Percentiles rank a stretch among this genome's conserved stretches.
These are phyloP conservation scores for Helianthus annuus DNA, from an alignment of 129 eudicot species.

Conservation along the genomic window HanXRQr2.0-SUNRISE NC_035449.2:52932493-52932992, in stretches of 20 bases:
- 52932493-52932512: no score
- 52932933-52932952: slow-evolving; percentile 4
- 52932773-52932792: slow-evolving; percentile 55
- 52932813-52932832: slow-evolving; percentile 32
- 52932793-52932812: slow-evolving; percentile 54
- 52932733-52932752: slow-evolving; percentile 37
- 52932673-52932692: slow-evolving; percentile 25
- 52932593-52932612: no score
- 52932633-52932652: not conserved
- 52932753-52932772: slow-evolving; percentile 62
- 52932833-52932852: slow-evolving; percentile 53
- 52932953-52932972: slow-evolving; percentile 20
- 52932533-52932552: no score
- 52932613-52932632: no score
- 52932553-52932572: no score
- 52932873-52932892: slow-evolving; percentile 29
- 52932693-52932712: slow-evolving; percentile 39
- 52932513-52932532: no score
- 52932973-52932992: not conserved
- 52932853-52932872: slow-evolving; percentile 44
- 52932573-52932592: no score
- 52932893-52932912: slow-evolving; percentile 34
- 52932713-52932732: slow-evolving; percentile 32
- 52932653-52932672: no score
- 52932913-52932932: slow-evolving; percentile 3